A percentile compares a stretch with the other conserved stretches of the same genome.
Conservation (phyloP, 2,329 filamentous ascomycete genomes). For the Colletotrichum phormii region DNA sequence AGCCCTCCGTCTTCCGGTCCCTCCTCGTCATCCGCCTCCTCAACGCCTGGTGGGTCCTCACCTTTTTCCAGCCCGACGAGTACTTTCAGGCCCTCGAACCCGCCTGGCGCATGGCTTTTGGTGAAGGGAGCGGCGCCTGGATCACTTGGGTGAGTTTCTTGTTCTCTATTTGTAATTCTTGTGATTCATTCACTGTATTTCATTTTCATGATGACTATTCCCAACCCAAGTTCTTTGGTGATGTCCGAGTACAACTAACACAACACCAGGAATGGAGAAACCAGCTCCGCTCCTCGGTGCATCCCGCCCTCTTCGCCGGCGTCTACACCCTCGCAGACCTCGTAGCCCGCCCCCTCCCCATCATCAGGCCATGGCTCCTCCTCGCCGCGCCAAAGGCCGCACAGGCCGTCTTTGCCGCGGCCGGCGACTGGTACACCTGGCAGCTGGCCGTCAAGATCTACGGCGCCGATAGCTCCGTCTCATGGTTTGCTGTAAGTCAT, state of each 20-base stretch:
- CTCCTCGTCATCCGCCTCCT: conserved; percentile 78
- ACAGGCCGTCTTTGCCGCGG: conserved; percentile 82
- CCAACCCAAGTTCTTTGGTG: no score
- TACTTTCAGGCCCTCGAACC: conserved; percentile 97
- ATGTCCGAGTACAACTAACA: background rate
- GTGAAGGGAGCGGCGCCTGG: conserved; percentile 82
- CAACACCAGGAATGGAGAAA: conserved; percentile 85
- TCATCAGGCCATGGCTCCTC: conserved; percentile 73
- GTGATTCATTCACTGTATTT: no score
- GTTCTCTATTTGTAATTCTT: no score
- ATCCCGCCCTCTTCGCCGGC: conserved; percentile 86
- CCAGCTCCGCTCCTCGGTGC: conserved; percentile 88
- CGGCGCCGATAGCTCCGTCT: conserved; percentile 70
- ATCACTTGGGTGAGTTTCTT: conserved; percentile 83
- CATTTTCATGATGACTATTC: no score
- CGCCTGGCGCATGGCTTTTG: conserved; percentile 91
- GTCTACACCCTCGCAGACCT: conserved; percentile 75
- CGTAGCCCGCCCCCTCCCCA: conserved; percentile 64
- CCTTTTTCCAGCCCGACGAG: conserved; percentile 98
- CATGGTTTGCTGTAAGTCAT: conserved; percentile 75
- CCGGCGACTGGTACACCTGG: conserved; percentile 90
- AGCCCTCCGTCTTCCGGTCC: conserved; percentile 43
- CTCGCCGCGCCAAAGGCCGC: conserved; percentile 78
- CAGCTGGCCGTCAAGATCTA: conserved; percentile 81
- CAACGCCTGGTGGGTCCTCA: conserved; percentile 82